Conservation (phyloP, 176 grass and related monocot species). For the Alloteropsis semialata region DNA sequence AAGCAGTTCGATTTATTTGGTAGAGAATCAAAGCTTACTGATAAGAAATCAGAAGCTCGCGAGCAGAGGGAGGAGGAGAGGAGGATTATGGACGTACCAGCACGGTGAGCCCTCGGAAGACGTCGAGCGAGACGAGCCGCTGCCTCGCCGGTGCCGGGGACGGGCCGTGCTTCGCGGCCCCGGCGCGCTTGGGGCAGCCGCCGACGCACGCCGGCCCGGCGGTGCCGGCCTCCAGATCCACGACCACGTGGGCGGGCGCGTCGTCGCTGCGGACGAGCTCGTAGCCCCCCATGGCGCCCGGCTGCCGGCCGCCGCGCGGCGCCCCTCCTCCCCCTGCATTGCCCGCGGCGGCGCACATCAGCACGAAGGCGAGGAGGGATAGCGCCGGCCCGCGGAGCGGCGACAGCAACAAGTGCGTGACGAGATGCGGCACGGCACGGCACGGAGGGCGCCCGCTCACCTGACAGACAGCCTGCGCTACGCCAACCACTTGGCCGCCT, state of each 20-base stretch:
- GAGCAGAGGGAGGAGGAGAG: not conserved
- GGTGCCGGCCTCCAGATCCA: slow-evolving; percentile 42
- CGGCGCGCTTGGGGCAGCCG: not conserved
- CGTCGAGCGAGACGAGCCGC: slow-evolving; percentile 77
- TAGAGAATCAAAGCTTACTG: not conserved
- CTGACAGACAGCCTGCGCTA: slow-evolving; percentile 28
- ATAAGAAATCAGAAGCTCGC: not conserved
- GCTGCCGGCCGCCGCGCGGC: not conserved
- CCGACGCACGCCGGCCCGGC: not conserved
- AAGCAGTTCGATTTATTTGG: slow-evolving; percentile 25
- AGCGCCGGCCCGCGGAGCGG: not conserved
- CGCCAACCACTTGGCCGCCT: slow-evolving; percentile 14
- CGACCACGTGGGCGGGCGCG: not conserved
- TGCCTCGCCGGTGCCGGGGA: not conserved
- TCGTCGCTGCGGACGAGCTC: slow-evolving; percentile 50
- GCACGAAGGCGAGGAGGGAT: not conserved
- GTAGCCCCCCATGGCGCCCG: slow-evolving; percentile 42
- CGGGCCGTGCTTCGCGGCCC: not conserved
- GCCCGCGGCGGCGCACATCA: slow-evolving; percentile 5
- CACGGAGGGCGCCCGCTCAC: slow-evolving; percentile 39
- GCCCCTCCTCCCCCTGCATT: slow-evolving; percentile 33
- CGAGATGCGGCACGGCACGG: slow-evolving; percentile 27
- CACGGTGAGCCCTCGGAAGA: slow-evolving; percentile 73
- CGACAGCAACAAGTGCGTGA: slow-evolving; percentile 33
- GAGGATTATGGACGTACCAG: slow-evolving; percentile 26